Conservation (phyloP, 2,329 filamentous ascomycete genomes). For the Talaromyces piceae region DNA sequence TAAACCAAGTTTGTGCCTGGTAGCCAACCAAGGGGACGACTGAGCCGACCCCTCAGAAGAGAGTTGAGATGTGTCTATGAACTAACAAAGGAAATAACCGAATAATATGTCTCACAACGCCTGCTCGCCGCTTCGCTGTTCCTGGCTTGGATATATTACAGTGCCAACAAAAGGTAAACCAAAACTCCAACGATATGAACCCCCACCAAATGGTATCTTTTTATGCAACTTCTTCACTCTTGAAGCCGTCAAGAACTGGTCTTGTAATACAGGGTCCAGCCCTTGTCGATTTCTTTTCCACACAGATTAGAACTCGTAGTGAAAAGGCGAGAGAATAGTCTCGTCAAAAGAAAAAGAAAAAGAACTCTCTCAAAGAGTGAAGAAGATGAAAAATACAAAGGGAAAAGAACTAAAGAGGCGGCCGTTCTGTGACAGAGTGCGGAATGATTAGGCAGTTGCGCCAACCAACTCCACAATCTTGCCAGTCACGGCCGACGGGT, state of each 20-base stretch:
- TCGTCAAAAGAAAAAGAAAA: background rate
- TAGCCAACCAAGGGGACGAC: background rate
- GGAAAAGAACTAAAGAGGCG: slow-evolving; percentile 2
- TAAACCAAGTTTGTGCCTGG: no score
- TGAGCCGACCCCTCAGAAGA: slow-evolving; percentile 9
- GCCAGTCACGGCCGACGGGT: slow-evolving; percentile 82
- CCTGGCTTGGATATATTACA: background rate
- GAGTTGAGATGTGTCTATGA: slow-evolving; percentile 16
- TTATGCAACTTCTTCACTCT: background rate
- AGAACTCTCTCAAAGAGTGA: background rate
- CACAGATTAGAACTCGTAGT: slow-evolving; percentile 7
- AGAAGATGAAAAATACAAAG: slow-evolving; percentile 9
- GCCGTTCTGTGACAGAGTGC: background rate
- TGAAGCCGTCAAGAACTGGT: slow-evolving; percentile 5
- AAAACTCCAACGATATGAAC: background rate
- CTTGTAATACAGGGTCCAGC: slow-evolving; percentile 8
- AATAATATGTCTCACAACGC: background rate
- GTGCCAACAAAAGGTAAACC: background rate
- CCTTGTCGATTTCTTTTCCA: slow-evolving; percentile 7
- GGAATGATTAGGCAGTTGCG: slow-evolving; percentile 13
- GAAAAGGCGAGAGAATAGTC: slow-evolving; percentile 1
- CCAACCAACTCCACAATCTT: slow-evolving; percentile 84
- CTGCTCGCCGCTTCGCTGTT: background rate
- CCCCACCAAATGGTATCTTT: background rate
- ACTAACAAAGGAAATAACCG: slow-evolving; percentile 9